Percentiles rank a stretch among this genome's conserved stretches.
These are phyloP conservation scores for Plantago ovata DNA, from an alignment of 257 asterid species.

Conservation along the genomic window DNA sequence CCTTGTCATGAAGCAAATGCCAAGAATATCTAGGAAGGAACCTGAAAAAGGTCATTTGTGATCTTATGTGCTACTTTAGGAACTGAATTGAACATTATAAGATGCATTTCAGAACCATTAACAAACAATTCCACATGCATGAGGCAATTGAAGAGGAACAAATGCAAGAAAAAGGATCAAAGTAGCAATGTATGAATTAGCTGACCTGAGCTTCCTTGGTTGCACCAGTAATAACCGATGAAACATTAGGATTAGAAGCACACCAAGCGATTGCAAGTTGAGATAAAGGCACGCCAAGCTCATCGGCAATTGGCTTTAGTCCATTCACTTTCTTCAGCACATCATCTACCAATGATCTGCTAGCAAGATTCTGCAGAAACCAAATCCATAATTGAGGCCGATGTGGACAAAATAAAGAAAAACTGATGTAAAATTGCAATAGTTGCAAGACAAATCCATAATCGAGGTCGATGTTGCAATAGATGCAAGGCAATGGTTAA, in stretches of 20 bases:
- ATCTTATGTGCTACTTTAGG: background rate
- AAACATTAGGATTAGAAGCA: slow-evolving; percentile 92
- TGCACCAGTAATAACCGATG: slow-evolving; percentile 96
- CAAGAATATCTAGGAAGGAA: too few relatives aligned
- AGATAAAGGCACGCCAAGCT: slow-evolving; percentile 76
- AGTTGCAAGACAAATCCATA: background rate
- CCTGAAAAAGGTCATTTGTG: background rate
- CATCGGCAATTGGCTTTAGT: slow-evolving; percentile 83
- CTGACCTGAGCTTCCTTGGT: slow-evolving; percentile 89
- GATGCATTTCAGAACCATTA: background rate
- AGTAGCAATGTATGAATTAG: slow-evolving; percentile 4
- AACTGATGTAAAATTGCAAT: background rate
- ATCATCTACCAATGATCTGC: slow-evolving; percentile 86
- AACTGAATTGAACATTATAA: background rate
- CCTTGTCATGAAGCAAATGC: too few relatives aligned
- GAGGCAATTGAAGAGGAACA: background rate
- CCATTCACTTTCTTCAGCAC: slow-evolving; percentile 72
- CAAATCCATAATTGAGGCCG: slow-evolving; percentile 9
- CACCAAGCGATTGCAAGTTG: slow-evolving; percentile 99
- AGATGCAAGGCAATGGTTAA: too few relatives aligned
- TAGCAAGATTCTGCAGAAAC: slow-evolving; percentile 77
- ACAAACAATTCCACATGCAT: background rate
- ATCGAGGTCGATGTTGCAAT: background rate
- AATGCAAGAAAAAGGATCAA: slow-evolving; percentile 5
- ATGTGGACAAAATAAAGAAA: background rate